Base-by-base conservation (phyloP, 306 rosid species). In the Castanea sativa region DNA sequence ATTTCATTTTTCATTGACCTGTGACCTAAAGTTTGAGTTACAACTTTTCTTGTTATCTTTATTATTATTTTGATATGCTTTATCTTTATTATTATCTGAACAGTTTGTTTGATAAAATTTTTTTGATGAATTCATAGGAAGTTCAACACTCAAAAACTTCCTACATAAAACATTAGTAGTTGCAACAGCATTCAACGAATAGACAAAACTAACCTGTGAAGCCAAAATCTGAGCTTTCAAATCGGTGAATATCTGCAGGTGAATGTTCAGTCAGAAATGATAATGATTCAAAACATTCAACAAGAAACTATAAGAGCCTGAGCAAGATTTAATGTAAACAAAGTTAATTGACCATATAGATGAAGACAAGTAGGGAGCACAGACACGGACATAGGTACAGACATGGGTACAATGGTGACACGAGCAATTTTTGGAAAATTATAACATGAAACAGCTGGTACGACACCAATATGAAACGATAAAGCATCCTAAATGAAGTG, bases 201-300 rank as follows among this genome's bases (percentile, higher is more conserved):
- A 35, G 70, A n/a, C 2, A 38, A 35, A 57, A 77, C 88, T 81
- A 35, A 83, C 91, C 91, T 88, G 91, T 14, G 89, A 86, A 70
- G 89, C 86, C 85, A 88, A 49, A 69, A 88, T 88, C 75, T 84
- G 83, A 16, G 76, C 85, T 76, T 88, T 88, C 88, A 88, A 81
- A 83, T 88, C 89, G 19, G 91, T 61, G 84, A 88, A 88, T 19
- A 86, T 76, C 91, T 88, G 91, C 86, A 81, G 25, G 72, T 60
- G 67, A 63, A 70, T 69, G 60, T 33, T 49, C 55, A 41, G 8
- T 56, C 56, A 73, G 75, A 53, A 68, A 33, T 59, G 25, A 45
- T 58, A 14, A 45, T 16, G 70, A 69, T 55, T 57, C 23, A 32
- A 69, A 74, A 73, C 64, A 20, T 13, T 27, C 43, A 23, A 23